phyloP scores from a whole-genome alignment of 345 rosid genomes.

The Viola odorata region DNA sequence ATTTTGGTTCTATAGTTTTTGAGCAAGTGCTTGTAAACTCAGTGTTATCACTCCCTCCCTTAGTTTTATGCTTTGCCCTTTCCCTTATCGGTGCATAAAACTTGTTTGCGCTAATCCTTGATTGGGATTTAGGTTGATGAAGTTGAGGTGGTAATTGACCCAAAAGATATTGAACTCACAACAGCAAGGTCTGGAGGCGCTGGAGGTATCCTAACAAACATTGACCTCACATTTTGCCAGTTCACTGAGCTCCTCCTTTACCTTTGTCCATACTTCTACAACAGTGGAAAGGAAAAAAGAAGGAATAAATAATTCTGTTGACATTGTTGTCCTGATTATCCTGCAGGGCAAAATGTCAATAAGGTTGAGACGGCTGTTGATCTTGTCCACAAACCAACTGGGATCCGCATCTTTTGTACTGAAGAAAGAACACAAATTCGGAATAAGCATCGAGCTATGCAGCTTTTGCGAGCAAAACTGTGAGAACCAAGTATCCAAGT shows the following conservation, averaged over 20 bases:
- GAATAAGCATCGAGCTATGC: conserved; percentile 73
- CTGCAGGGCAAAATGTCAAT: conserved; percentile 93
- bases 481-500: conserved; percentile 23
- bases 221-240: conserved; percentile 1
- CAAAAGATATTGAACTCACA: conserved; percentile 89
- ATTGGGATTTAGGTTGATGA: conserved; percentile 68
- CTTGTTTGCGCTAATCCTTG: conserved; percentile 6
- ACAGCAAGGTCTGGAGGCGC: conserved; percentile 97
- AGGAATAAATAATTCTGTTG: background rate
- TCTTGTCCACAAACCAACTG: conserved; percentile 87
- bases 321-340: conserved; percentile 13
- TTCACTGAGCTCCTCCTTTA: conserved; percentile 1
- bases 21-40: background rate
- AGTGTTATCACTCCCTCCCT: background rate
- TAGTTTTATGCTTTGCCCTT: background rate
- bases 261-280: background rate
- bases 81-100: background rate
- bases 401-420: conserved; percentile 93
- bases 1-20: background rate
- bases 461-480: conserved; percentile 93
- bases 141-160: conserved; percentile 92
- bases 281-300: background rate
- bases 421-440: conserved; percentile 89
- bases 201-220: conserved; percentile 56
- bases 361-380: conserved; percentile 98